Evolutionary conservation across 2,329 filamentous ascomycete species (phyloP), one percentile per base, ranked within the genome.

Genomic region (Sphaerulina vaccinii): DNA sequence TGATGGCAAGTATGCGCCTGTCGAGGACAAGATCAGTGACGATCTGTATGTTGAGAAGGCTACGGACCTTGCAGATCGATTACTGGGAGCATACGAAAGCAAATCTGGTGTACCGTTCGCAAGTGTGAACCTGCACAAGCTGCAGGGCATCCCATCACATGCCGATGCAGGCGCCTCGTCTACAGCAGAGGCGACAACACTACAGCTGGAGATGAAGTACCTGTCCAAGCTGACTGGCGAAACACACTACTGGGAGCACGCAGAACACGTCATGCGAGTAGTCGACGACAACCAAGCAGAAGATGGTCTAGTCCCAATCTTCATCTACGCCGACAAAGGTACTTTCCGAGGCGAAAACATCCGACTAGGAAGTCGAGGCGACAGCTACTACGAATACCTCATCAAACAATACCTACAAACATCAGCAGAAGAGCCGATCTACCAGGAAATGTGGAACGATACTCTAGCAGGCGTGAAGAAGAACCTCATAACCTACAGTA

Each of bases 371-470:
- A 96, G 90, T 68, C 83, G 93, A 55, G 93, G 93, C 39, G 93
- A 99, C 74, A 96, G 91, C 41, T 99, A 97, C 73, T 99, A 99
- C 73, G 90, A 99, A 73, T 99, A 99, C 70, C 82, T 99, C 44
- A 95, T 97, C 76, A 99, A 99, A 75, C 93, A 99, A 70, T 97
- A 95, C 68, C 79, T 96, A 16, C 93, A 99, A 71, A 99, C 93
- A 10, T 88, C 88, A 51, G 84, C 87, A 68, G 79, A 91, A 65
- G 92, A 99, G 69, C 78, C 84, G 0, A 74, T 97, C 13, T 99
- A 99, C 71, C 78, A 85, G 59, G 88, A 93, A 11, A 88, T 99
- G 84, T 99, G 95, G 91, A 80, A 92, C 33, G 87, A 99, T 68
- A 80, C 90, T 11, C 76, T 99, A 39, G 77, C 76, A 13, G 93